Conservation (phyloP, 2,329 filamentous ascomycete genomes). For the Fusarium lateritium region DNA sequence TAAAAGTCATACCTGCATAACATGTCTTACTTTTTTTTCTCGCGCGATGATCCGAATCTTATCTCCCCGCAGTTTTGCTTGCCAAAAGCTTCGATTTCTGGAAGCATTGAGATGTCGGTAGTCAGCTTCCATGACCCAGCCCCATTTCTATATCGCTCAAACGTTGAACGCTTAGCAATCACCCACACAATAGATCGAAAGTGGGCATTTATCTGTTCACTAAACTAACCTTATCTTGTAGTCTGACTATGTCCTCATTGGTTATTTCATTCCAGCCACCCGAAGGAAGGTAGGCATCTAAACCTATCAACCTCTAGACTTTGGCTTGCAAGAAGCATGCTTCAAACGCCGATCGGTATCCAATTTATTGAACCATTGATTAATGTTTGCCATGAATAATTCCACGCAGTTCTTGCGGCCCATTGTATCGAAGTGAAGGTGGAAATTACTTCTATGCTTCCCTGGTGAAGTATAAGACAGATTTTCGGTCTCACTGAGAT, state of each 20-base stretch:
- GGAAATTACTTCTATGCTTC: not conserved
- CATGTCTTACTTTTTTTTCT: constrained; percentile 8
- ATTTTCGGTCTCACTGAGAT: not conserved
- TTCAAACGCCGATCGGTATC: too few relatives aligned
- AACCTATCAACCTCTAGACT: not conserved
- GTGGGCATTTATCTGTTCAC: not conserved
- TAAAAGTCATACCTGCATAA: constrained; percentile 8
- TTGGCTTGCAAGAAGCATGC: not conserved
- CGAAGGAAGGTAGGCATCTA: too few relatives aligned
- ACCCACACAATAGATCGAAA: not conserved
- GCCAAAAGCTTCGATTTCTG: not conserved
- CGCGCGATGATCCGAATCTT: too few relatives aligned
- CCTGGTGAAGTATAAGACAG: not conserved
- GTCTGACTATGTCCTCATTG: not conserved
- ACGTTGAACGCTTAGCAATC: not conserved
- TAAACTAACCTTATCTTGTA: not conserved
- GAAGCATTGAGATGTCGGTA: not conserved
- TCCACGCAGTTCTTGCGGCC: not conserved
- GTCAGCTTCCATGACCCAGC: not conserved
- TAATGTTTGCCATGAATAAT: not conserved
- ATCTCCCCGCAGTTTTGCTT: too few relatives aligned
- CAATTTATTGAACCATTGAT: too few relatives aligned
- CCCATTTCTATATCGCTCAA: not conserved
- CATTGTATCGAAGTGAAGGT: not conserved
- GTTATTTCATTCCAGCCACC: not conserved